These are phyloP conservation scores for Amanita rubescens DNA, from an alignment of 768 basidiomycete species.

Conservation along the genomic window DNA sequence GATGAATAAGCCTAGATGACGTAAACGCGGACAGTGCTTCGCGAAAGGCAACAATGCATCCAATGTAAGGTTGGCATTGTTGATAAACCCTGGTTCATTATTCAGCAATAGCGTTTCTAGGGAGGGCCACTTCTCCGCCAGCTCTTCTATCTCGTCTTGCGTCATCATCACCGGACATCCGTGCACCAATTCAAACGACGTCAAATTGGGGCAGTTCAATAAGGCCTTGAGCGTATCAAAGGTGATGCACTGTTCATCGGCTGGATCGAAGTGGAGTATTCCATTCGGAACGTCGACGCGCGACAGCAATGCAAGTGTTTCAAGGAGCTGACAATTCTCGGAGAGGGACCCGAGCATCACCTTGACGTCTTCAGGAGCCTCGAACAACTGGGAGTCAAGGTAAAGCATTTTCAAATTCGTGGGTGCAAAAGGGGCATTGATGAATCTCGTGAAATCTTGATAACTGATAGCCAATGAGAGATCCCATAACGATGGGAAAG, in stretches of 20 bases:
- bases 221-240: slow-evolving; percentile 29
- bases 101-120: slow-evolving; percentile 39
- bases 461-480: slow-evolving; percentile 41
- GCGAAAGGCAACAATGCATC: slow-evolving; percentile 34
- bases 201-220: slow-evolving; percentile 25
- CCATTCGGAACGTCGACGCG: slow-evolving; percentile 14
- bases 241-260: slow-evolving; percentile 19
- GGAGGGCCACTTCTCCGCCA: slow-evolving; percentile 39
- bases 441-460: slow-evolving; percentile 36
- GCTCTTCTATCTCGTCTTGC: slow-evolving; percentile 34
- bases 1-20: slow-evolving; percentile 34
- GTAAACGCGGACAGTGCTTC: slow-evolving; percentile 30
- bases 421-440: slow-evolving; percentile 38
- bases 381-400: slow-evolving; percentile 40
- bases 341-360: slow-evolving; percentile 37
- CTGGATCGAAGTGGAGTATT: slow-evolving; percentile 11
- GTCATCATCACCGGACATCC: slow-evolving; percentile 31
- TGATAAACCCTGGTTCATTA: slow-evolving; percentile 32
- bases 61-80: slow-evolving; percentile 27
- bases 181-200: slow-evolving; percentile 30
- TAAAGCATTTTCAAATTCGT: slow-evolving; percentile 42
- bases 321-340: slow-evolving; percentile 41
- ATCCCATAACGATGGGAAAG: slow-evolving; percentile 48
- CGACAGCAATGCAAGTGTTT: slow-evolving; percentile 35
- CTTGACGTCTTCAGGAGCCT: slow-evolving; percentile 33